Evolutionary conservation across 306 rosid species (phyloP), one percentile per base, ranked within the genome.

Genomic region (Purshia tridentata): DNA sequence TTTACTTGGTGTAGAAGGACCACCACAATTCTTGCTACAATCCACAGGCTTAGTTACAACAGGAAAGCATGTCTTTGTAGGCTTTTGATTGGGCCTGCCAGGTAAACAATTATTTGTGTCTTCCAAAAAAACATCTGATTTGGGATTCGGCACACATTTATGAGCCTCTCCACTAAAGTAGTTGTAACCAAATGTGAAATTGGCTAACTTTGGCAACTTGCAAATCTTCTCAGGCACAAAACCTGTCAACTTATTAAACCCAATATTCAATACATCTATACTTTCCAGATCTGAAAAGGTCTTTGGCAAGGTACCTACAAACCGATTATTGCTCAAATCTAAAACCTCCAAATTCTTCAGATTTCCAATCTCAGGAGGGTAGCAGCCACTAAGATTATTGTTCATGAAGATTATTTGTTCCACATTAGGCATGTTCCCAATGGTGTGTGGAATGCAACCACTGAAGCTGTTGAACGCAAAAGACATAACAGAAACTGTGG

Each of bases 391-490:
- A 1, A 93, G 77, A 2, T 6, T 55, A 63, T 91, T 93, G 5
- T 88, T 84, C 56, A 76, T 1, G 70, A 93, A 84, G 0, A 93
- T 2, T 9, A 90, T 16, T 80, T 91, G 92, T 48, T 91, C 84
- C 88, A 91, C 52, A 65, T 86, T 81, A 35, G 1, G 40, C 93
- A 91, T 87, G 49, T 83, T 67, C 18, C 88, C 92, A 10, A 93
- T 72, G 22, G 84, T 59, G 3, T 51, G 78, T 4, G 97, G 96
- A 72, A 93, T 84, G 55, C 98, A 93, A 2, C 97, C 93, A 13
- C 55, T 63, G 79, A 93, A 85, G 0, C 85, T 41, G 72, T 93
- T 93, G 77, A 89, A 73, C 1, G 90, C 96, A 16, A 93, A 84
- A 5, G 75, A 77, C 20, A 88, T 72, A 19, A 91, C 86, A 0